Conservation (phyloP, 169 alveolate genomes). For the Amoebophrya sp. region DNA sequence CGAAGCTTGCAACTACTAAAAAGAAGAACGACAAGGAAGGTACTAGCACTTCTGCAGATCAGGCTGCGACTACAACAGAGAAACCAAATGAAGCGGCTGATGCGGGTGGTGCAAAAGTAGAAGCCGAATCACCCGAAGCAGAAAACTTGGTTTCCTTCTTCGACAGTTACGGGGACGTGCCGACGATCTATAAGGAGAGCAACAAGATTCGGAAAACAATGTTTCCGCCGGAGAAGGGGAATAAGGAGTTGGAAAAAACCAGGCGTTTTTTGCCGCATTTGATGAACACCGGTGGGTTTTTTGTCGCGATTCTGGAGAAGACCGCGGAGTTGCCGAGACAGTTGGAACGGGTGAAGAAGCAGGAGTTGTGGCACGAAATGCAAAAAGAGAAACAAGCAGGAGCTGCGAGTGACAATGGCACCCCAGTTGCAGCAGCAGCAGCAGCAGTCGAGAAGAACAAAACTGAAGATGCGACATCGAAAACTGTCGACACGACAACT, state of each 20-base stretch:
- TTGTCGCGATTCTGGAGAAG: slow-evolving; percentile 70
- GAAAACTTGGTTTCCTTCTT: neutral
- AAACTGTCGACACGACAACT: neutral
- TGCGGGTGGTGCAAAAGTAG: too few relatives aligned
- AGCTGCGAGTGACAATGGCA: neutral
- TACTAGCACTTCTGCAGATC: too few relatives aligned
- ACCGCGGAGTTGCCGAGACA: slow-evolving; percentile 28
- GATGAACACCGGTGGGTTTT: slow-evolving; percentile 84
- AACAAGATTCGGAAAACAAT: neutral
- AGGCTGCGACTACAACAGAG: too few relatives aligned
- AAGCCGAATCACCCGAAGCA: too few relatives aligned
- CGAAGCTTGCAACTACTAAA: too few relatives aligned
- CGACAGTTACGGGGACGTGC: slow-evolving; percentile 39
- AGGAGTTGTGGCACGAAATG: neutral
- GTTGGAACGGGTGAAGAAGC: neutral
- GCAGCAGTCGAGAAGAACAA: neutral
- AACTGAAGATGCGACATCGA: neutral
- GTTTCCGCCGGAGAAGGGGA: neutral
- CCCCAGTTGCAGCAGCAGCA: neutral
- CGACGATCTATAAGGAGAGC: neutral
- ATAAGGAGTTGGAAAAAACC: neutral
- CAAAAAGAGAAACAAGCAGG: neutral
- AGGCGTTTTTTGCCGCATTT: slow-evolving; percentile 83
- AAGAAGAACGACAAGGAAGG: too few relatives aligned
- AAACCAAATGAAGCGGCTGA: too few relatives aligned